Base-by-base conservation (phyloP, 169 alveolate species). In the Toxoplasma gondii region DNA sequence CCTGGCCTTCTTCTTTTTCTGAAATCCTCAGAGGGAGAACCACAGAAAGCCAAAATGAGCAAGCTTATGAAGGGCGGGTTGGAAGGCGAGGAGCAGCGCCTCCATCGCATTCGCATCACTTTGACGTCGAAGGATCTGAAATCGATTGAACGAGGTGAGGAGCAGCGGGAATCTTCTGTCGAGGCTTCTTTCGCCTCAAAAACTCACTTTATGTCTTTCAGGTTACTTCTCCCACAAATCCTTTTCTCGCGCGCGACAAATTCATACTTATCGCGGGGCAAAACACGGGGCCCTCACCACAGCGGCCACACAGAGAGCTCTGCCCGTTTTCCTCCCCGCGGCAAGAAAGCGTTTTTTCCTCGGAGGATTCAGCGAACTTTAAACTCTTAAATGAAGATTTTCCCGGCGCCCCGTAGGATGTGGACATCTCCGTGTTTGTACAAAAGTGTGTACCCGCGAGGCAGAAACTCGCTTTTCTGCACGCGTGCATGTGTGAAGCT, bases 81-180 rank as follows among this genome's bases (percentile, higher is more conserved):
- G 94, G 96, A 93, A 95, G 98, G 96, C 44, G 98, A 96, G 96
- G 99, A 97, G 96, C 97, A 98, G 97, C 97, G 98, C 91, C 97
- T 97, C 96, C 99, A 98, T 96, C 97, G 97, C 95, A 98, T 98
- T 90, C 98, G 99, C 88, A 98, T 98, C 94, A 98, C 99, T 91
- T 97, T 98, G 93, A 97, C 99, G 92, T 97, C 99, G 96, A 98
- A 97, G 94, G 98, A 98, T 94, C 97, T 98, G 91, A 96, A 97
- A 94, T 97, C 99, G 82, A 96, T 98, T 74, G 99, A 97, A 96
- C 98, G 98, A 91, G 98, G 98, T 97, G 96, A 92, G 95, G 90
- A n/a, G 58, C 9, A 64, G 12, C 22, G 58, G 58, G 58, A 49
- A 49, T 7, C 58, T 4, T 12, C 58, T 49, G 58, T 4, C 58